These are phyloP conservation scores for Phialemonium atrogriseum DNA, from an alignment of 2,329 filamentous ascomycete genomes.

Conservation along the genomic window DNA sequence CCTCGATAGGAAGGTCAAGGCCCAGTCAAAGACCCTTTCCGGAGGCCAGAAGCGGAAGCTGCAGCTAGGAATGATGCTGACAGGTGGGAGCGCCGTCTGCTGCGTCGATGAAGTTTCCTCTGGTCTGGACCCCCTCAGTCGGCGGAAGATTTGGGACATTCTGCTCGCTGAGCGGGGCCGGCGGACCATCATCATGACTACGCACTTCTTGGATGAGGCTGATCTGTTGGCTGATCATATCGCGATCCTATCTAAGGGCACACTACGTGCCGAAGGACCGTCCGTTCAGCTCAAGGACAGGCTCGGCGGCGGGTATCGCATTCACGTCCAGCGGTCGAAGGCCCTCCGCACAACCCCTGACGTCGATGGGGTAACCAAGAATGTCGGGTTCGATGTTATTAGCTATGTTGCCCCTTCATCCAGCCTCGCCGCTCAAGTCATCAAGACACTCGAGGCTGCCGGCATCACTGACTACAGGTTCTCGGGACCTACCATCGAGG, in stretches of 20 bases:
- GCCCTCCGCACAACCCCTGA: slow-evolving; percentile 37
- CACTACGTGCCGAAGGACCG: slow-evolving; percentile 72
- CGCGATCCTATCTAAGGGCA: slow-evolving; percentile 77
- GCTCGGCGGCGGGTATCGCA: slow-evolving; percentile 75
- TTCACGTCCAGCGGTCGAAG: slow-evolving; percentile 59
- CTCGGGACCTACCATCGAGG: slow-evolving; percentile 82
- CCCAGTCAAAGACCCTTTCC: slow-evolving; percentile 68
- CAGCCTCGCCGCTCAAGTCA: slow-evolving; percentile 60
- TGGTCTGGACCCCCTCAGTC: slow-evolving; percentile 77
- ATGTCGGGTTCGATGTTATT: slow-evolving; percentile 59
- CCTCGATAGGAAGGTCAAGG: slow-evolving; percentile 63
- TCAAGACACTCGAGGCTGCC: slow-evolving; percentile 57
- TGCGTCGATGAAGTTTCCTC: slow-evolving; percentile 88
- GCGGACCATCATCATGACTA: slow-evolving; percentile 80
- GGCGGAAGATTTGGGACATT: slow-evolving; percentile 92
- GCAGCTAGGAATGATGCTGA: slow-evolving; percentile 92
- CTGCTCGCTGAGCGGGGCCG: slow-evolving; percentile 73
- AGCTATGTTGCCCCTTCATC: slow-evolving; percentile 67
- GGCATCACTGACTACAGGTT: slow-evolving; percentile 74
- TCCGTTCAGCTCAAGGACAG: slow-evolving; percentile 78
- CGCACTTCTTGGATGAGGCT: slow-evolving; percentile 90
- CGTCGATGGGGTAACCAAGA: slow-evolving; percentile 47
- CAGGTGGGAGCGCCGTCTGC: slow-evolving; percentile 78
- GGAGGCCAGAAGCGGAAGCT: slow-evolving; percentile 90
- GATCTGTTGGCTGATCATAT: slow-evolving; percentile 86